Conservation (phyloP, 1,284 basidiomycete species). For the Exobasidium rhododendri region DNA sequence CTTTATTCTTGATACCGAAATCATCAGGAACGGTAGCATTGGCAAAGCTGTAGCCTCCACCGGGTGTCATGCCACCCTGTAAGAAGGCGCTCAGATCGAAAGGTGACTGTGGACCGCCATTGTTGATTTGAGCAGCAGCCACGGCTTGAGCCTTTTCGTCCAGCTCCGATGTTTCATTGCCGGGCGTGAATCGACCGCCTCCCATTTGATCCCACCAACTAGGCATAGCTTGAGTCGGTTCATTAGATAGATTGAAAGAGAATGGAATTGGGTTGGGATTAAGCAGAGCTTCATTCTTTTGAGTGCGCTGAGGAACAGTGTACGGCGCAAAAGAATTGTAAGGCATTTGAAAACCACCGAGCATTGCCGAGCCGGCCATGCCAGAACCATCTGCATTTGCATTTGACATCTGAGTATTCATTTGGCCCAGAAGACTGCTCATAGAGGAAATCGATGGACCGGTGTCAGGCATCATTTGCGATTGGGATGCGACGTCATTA, state of each 20-base stretch:
- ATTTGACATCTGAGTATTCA: neutral
- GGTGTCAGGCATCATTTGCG: neutral
- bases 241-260: slow-evolving; percentile 44
- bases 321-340: slow-evolving; percentile 11
- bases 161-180: slow-evolving; percentile 32
- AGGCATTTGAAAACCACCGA: slow-evolving; percentile 28
- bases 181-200: slow-evolving; percentile 28
- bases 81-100: slow-evolving; percentile 46
- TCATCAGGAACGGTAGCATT: neutral
- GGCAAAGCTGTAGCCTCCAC: slow-evolving; percentile 22
- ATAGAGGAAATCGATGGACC: neutral
- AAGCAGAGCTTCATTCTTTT: slow-evolving; percentile 46
- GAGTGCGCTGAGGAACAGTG: slow-evolving; percentile 34
- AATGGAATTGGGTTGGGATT: slow-evolving; percentile 51
- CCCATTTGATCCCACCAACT: slow-evolving; percentile 46
- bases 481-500: neutral
- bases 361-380: slow-evolving; percentile 33
- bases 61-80: slow-evolving; percentile 39
- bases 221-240: slow-evolving; percentile 32
- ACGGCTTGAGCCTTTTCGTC: slow-evolving; percentile 48
- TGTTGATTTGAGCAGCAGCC: slow-evolving; percentile 27
- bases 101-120: slow-evolving; percentile 26
- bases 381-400: slow-evolving; percentile 5
- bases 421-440: neutral
- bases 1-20: neutral